Evolutionary conservation across 2,329 filamentous ascomycete species (phyloP).

Genomic region (Aspergillus sp.): DNA sequence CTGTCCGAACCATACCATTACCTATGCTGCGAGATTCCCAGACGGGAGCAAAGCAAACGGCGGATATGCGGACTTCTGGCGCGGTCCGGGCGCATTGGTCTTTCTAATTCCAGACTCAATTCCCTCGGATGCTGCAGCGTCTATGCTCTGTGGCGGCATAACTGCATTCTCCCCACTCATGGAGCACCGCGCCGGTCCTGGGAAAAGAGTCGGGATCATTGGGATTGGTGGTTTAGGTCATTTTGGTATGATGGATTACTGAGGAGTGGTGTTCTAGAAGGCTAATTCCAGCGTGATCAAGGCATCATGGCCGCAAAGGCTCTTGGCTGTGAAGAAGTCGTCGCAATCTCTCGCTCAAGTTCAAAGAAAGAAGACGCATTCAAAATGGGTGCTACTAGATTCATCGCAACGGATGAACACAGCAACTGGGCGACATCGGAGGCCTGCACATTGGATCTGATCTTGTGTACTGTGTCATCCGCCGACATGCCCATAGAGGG

Average conservation of each 20-base stretch:
- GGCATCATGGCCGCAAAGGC: too few relatives aligned
- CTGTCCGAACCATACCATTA: slow-evolving; percentile 43
- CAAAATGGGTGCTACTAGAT: slow-evolving; percentile 55
- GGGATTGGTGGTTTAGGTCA: too few relatives aligned
- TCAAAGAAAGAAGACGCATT: slow-evolving; percentile 54
- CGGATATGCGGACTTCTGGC: slow-evolving; percentile 60
- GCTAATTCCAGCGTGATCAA: too few relatives aligned
- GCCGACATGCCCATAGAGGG: slow-evolving; percentile 58
- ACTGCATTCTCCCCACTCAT: slow-evolving; percentile 19
- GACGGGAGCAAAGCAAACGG: slow-evolving; percentile 66
- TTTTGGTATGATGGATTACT: too few relatives aligned
- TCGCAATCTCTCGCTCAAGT: slow-evolving; percentile 53
- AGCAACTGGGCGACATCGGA: slow-evolving; percentile 52
- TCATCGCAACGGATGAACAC: slow-evolving; percentile 58
- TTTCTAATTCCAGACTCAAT: slow-evolving; percentile 42
- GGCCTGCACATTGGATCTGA: slow-evolving; percentile 52
- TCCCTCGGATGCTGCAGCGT: slow-evolving; percentile 15
- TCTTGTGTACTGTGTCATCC: slow-evolving; percentile 56
- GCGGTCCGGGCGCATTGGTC: slow-evolving; percentile 58
- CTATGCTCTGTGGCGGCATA: slow-evolving; percentile 21
- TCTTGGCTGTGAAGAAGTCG: slow-evolving; percentile 40
- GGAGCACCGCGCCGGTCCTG: slow-evolving; percentile 16
- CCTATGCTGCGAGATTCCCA: slow-evolving; percentile 29
- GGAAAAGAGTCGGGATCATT: too few relatives aligned
- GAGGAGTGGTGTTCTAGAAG: too few relatives aligned